phyloP scores from a whole-genome alignment of 306 rosid species.

The Castanopsis chinensis region DNA sequence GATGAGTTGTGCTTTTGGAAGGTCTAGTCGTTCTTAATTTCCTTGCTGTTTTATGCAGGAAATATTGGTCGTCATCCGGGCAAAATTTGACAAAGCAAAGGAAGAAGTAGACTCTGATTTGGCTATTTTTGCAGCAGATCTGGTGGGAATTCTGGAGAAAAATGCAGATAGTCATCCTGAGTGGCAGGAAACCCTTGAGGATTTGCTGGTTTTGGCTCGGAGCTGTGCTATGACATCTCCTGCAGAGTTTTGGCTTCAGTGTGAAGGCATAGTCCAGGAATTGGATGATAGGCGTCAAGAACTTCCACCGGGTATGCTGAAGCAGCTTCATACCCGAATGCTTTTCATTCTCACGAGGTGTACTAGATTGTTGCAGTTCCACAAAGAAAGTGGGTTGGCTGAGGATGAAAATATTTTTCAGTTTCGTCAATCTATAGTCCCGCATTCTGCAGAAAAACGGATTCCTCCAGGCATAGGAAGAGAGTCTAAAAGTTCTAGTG shows the following conservation, averaged over 20 bases:
- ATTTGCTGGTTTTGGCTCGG: constrained; percentile 92
- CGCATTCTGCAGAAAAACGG: constrained; percentile 65
- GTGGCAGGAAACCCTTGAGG: constrained; percentile 95
- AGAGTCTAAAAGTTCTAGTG: constrained; percentile 55
- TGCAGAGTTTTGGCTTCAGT: constrained; percentile 96
- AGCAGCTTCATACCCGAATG: constrained; percentile 94
- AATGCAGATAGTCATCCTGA: constrained; percentile 93
- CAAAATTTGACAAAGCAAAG: constrained; percentile 90
- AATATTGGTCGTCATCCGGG: constrained; percentile 73
- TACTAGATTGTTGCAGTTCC: constrained; percentile 91
- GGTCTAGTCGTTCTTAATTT: constrained; percentile 18
- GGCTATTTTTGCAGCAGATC: constrained; percentile 93
- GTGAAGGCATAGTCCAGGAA: constrained; percentile 98
- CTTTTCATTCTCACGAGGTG: constrained; percentile 98
- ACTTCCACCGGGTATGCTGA: constrained; percentile 82
- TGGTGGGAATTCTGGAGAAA: constrained; percentile 91
- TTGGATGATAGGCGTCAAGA: constrained; percentile 99
- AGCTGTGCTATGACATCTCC: constrained; percentile 91
- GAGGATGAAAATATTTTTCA: constrained; percentile 84
- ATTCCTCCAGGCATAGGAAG: constrained; percentile 61
- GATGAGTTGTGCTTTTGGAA: constrained; percentile 24
- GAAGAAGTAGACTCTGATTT: constrained; percentile 89
- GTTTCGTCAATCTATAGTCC: constrained; percentile 76
- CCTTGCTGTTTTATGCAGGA: constrained; percentile 58
- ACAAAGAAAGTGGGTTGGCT: constrained; percentile 88